Conservation (phyloP, 2,329 filamentous ascomycete genomes). For the Scytalidium sp. region DNA sequence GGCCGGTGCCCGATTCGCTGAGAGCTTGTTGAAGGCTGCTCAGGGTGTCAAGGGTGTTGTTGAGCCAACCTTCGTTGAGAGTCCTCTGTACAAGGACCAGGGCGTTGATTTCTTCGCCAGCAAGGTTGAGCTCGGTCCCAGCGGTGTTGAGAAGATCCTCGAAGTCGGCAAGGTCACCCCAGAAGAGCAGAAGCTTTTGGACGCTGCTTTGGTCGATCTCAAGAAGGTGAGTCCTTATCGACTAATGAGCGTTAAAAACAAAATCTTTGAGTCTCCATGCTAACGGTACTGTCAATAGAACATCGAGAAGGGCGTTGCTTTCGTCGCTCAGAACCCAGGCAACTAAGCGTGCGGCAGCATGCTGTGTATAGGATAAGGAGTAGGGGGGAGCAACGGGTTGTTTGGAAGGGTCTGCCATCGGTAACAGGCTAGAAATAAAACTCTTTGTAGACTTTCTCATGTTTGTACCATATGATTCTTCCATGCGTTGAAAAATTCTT, state of each 20-base stretch:
- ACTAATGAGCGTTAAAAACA: no score
- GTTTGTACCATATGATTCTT: background rate
- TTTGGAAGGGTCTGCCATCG: background rate
- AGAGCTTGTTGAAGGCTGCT: conserved; percentile 87
- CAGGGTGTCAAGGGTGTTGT: conserved; percentile 93
- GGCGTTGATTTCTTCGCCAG: conserved; percentile 96
- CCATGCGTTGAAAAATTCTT: background rate
- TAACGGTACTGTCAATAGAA: conserved; percentile 54
- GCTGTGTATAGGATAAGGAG: background rate
- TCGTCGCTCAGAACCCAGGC: conserved; percentile 57
- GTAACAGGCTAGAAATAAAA: background rate
- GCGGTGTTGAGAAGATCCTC: conserved; percentile 92
- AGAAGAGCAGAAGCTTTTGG: conserved; percentile 85
- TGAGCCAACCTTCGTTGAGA: conserved; percentile 97
- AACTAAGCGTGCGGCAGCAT: conserved; percentile 43
- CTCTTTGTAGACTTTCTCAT: background rate
- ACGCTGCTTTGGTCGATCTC: conserved; percentile 78
- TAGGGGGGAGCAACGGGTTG: background rate
- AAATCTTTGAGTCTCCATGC: no score
- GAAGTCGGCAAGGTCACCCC: conserved; percentile 81
- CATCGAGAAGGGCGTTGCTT: conserved; percentile 82
- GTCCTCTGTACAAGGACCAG: conserved; percentile 97
- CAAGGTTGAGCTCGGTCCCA: conserved; percentile 91
- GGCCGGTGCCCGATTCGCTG: conserved; percentile 80
- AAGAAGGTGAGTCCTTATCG: conserved; percentile 56